A percentile compares a stretch with the other conserved stretches of the same genome.
These are phyloP conservation scores for Torulaspora franciscae DNA, from an alignment of 805 yeast species.

Conservation along the genomic window DNA sequence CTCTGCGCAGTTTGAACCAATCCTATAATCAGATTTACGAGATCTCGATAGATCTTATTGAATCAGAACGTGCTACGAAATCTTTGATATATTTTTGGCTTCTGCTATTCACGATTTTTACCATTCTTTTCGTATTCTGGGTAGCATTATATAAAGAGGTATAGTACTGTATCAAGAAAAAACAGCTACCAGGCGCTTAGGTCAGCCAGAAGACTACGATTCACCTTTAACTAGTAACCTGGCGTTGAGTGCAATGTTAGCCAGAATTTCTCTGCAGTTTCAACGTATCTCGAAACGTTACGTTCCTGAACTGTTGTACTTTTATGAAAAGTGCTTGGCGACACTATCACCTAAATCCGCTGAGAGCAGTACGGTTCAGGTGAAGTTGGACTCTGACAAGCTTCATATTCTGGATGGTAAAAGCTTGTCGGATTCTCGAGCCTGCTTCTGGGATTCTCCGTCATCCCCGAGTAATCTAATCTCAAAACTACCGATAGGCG, in stretches of 20 bases:
- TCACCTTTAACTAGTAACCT: too few species aligned
- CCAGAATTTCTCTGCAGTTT: slow-evolving; percentile 60
- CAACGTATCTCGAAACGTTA: slow-evolving; percentile 77
- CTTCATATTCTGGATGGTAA: slow-evolving; percentile 18
- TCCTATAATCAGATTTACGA: not conserved
- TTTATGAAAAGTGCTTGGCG: slow-evolving; percentile 49
- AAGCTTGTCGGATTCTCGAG: slow-evolving; percentile 7
- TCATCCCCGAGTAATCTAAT: too few species aligned
- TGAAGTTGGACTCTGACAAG: slow-evolving; percentile 24
- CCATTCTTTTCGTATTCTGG: not conserved
- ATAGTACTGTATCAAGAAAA: too few species aligned
- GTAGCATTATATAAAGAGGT: not conserved
- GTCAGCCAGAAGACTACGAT: too few species aligned
- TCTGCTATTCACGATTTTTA: not conserved
- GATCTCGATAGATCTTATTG: not conserved
- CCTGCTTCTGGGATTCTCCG: too few species aligned
- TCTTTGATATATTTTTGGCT: not conserved
- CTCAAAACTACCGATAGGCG: too few species aligned
- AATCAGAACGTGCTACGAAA: not conserved
- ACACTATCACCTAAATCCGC: slow-evolving; percentile 34
- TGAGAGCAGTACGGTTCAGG: slow-evolving; percentile 4
- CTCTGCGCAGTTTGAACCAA: not conserved
- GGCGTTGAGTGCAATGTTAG: slow-evolving; percentile 60
- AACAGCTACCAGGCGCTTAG: too few species aligned
- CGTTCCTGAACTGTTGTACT: slow-evolving; percentile 70